phyloP scores from a whole-genome alignment of 768 basidiomycete species.

The Rhodotorula babjevae region DNA sequence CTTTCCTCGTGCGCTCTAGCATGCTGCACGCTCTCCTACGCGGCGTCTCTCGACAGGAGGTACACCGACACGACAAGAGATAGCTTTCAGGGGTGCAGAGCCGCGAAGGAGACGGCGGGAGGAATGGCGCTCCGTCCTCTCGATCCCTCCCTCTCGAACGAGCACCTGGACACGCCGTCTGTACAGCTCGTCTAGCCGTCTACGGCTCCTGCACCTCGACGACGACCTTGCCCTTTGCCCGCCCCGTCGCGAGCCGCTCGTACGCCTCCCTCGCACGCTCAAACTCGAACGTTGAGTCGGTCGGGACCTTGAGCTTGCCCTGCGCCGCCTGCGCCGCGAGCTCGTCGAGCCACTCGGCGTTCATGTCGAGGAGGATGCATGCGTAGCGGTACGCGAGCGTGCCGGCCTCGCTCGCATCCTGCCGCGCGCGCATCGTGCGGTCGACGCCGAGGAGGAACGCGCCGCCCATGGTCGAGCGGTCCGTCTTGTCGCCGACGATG shows the following conservation, averaged over 20 bases:
- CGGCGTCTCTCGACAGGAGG: too few relatives aligned
- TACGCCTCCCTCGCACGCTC: slow-evolving; percentile 26
- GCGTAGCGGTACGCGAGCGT: slow-evolving; percentile 7
- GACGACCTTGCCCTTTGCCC: slow-evolving; percentile 38
- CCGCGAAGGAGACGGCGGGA: too few relatives aligned
- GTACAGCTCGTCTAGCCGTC: too few relatives aligned
- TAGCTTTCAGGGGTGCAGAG: too few relatives aligned
- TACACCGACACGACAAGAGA: too few relatives aligned
- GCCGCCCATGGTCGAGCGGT: slow-evolving; percentile 17
- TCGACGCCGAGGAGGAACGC: slow-evolving; percentile 1
- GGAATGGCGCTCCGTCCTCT: too few relatives aligned
- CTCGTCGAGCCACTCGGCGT: slow-evolving; percentile 8
- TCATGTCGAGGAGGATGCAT: slow-evolving; percentile 18
- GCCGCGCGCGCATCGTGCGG: slow-evolving; percentile 9
- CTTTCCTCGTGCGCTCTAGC: too few relatives aligned
- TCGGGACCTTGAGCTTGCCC: slow-evolving; percentile 5
- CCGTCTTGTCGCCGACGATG: slow-evolving; percentile 41
- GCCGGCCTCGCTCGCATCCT: slow-evolving; percentile 15
- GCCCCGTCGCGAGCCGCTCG: slow-evolving; percentile 23
- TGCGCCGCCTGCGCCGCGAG: not conserved
- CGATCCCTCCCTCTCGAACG: too few relatives aligned
- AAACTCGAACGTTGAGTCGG: slow-evolving; percentile 29
- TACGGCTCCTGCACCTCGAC: slow-evolving; percentile 12
- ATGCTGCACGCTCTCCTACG: too few relatives aligned
- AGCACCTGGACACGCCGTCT: too few relatives aligned